A percentile compares a stretch with the other conserved stretches of the same genome.
Evolutionary conservation across 1,284 basidiomycete genomes (phyloP).

Genomic region (Ceratobasidium theobromae): DNA sequence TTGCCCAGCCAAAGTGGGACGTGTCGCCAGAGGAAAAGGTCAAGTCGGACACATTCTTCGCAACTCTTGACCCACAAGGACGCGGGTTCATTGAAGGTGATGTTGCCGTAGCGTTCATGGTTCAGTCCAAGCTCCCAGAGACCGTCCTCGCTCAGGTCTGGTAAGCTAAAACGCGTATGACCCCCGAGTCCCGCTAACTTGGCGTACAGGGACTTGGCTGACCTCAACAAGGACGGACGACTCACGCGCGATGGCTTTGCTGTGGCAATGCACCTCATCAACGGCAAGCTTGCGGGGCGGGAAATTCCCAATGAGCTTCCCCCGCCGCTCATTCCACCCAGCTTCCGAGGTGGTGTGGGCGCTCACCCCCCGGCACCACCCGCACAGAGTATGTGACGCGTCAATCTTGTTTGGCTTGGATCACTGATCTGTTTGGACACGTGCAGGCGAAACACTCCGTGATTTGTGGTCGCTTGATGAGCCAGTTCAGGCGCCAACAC

Average conservation of each 20-base stretch:
- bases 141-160: slow-evolving; percentile 87
- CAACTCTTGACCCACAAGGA: slow-evolving; percentile 73
- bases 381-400: slow-evolving; percentile 39
- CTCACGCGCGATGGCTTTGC: slow-evolving; percentile 94
- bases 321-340: slow-evolving; percentile 76
- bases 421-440: neutral
- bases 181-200: slow-evolving; percentile 32
- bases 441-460: slow-evolving; percentile 32
- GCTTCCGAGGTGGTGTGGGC: slow-evolving; percentile 53
- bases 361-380: slow-evolving; percentile 12
- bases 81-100: slow-evolving; percentile 89
- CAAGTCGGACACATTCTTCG: slow-evolving; percentile 80
- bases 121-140: slow-evolving; percentile 86
- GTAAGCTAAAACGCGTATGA: slow-evolving; percentile 63
- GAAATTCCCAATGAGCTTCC: slow-evolving; percentile 78
- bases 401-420: neutral
- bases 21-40: slow-evolving; percentile 83
- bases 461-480: slow-evolving; percentile 36
- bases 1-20: slow-evolving; percentile 63
- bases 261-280: slow-evolving; percentile 94
- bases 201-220: slow-evolving; percentile 85
- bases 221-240: slow-evolving; percentile 85
- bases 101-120: slow-evolving; percentile 93
- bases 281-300: slow-evolving; percentile 81
- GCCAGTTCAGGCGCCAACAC: slow-evolving; percentile 26